Conservation (phyloP, 345 rosid genomes). For the Euclidium syriacum region DNA sequence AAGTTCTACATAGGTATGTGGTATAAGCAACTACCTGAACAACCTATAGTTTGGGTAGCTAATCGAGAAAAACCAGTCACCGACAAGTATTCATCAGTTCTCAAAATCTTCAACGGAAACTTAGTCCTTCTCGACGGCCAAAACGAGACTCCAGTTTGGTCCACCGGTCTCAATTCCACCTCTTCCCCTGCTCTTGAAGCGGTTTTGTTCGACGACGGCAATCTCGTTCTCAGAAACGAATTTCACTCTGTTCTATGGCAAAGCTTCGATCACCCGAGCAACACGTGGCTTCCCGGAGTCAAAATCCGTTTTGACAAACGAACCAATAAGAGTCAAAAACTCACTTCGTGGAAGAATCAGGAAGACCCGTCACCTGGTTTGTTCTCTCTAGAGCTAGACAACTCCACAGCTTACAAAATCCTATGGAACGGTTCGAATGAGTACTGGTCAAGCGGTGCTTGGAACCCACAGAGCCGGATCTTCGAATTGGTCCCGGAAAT, state of each 20-base stretch:
- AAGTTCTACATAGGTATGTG: constrained; percentile 68
- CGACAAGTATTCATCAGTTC: constrained; percentile 35
- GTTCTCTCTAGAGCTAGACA: constrained; percentile 56
- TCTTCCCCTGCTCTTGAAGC: constrained; percentile 37
- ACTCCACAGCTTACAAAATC: constrained; percentile 45
- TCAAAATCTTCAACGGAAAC: constrained; percentile 57
- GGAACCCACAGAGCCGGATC: constrained; percentile 37
- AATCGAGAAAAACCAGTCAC: constrained; percentile 58
- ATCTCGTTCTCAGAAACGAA: constrained; percentile 47
- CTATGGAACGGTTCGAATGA: constrained; percentile 41
- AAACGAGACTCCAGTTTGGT: constrained; percentile 47
- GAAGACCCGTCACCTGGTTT: constrained; percentile 72
- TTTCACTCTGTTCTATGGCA: constrained; percentile 45
- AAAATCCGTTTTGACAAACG: constrained; percentile 44
- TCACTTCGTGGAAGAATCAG: constrained; percentile 56
- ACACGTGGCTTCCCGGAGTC: constrained; percentile 77
- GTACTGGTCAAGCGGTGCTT: constrained; percentile 65
- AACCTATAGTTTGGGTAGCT: constrained; percentile 64
- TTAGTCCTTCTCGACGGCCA: constrained; percentile 52
- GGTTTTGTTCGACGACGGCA: constrained; percentile 51
- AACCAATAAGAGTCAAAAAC: constrained; percentile 30
- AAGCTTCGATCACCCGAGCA: constrained; percentile 60
- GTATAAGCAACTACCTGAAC: constrained; percentile 40
- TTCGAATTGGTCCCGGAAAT: constrained; percentile 66
- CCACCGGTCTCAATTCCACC: constrained; percentile 47